Percentiles rank a stretch among this genome's conserved stretches.
These are phyloP conservation scores for Boletus putidus DNA, from an alignment of 1,284 basidiomycete genomes.

Conservation along the genomic window DNA sequence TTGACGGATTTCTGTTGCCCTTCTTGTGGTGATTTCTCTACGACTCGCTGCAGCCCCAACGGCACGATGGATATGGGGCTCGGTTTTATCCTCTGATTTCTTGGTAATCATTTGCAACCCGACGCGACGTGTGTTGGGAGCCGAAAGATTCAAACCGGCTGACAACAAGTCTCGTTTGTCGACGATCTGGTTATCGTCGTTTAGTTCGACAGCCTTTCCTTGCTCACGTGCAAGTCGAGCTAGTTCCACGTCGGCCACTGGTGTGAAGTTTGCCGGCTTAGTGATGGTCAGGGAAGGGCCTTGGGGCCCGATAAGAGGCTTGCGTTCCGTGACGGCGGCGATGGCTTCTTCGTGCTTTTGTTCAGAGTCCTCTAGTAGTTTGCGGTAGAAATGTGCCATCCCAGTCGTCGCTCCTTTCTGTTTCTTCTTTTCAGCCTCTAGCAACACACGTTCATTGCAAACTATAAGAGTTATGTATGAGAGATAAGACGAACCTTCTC, in stretches of 20 bases:
- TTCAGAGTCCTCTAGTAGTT: constrained; percentile 79
- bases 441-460: constrained; percentile 4
- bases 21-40: constrained; percentile 78
- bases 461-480: not conserved
- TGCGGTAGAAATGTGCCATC: constrained; percentile 85
- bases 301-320: constrained; percentile 59
- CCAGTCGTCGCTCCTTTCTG: constrained; percentile 62
- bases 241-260: constrained; percentile 68
- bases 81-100: constrained; percentile 34
- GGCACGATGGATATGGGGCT: constrained; percentile 59
- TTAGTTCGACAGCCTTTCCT: constrained; percentile 91
- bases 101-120: constrained; percentile 42
- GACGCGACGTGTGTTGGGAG: constrained; percentile 70
- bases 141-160: constrained; percentile 90
- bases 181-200: constrained; percentile 97
- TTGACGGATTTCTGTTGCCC: constrained; percentile 67
- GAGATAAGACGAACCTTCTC: constrained; percentile 67
- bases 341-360: constrained; percentile 83
- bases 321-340: constrained; percentile 59
- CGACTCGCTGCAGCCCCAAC: constrained; percentile 78
- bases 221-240: constrained; percentile 65
- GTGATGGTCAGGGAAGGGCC: constrained; percentile 65
- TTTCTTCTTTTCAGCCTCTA: constrained; percentile 67
- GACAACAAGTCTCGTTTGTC: constrained; percentile 92
- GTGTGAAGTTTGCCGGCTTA: constrained; percentile 61